These are phyloP conservation scores for Cryptococcus neoformans DNA, from an alignment of 1,284 basidiomycete genomes.

Conservation along the genomic window DNA sequence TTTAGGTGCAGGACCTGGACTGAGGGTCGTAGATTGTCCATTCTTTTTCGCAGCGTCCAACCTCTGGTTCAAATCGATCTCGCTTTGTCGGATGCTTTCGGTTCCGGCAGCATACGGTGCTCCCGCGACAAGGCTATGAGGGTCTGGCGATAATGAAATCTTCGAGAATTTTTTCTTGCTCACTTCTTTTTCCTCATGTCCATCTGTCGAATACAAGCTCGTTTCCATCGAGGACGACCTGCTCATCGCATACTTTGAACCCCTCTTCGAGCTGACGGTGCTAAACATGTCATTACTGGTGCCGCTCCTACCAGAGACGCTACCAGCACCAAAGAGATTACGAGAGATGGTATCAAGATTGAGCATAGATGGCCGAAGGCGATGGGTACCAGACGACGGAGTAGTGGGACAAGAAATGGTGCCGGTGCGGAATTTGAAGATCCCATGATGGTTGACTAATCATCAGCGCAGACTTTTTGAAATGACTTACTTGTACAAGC, in stretches of 20 bases:
- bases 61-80: conserved; percentile 67
- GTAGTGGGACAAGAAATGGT: conserved; percentile 73
- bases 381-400: conserved; percentile 60
- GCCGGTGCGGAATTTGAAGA: conserved; percentile 77
- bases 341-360: conserved; percentile 75
- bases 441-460: conserved; percentile 75
- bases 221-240: conserved; percentile 32
- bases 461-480: neutral
- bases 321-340: conserved; percentile 45
- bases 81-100: conserved; percentile 40
- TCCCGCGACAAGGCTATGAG: conserved; percentile 9
- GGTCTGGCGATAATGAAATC: neutral
- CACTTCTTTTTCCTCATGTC: neutral
- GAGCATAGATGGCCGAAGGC: conserved; percentile 74
- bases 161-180: conserved; percentile 5
- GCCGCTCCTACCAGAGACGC: conserved; percentile 27
- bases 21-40: conserved; percentile 56
- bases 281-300: conserved; percentile 27
- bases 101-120: conserved; percentile 7
- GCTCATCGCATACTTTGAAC: conserved; percentile 22
- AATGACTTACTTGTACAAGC: conserved; percentile 69
- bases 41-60: conserved; percentile 75
- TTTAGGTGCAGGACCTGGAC: neutral
- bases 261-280: conserved; percentile 26
- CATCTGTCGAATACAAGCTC: conserved; percentile 8